A percentile compares a stretch with the other conserved stretches of the same genome.
These are phyloP conservation scores for Cladosporium sp. DNA, from an alignment of 2,329 filamentous ascomycete species.

Conservation along the genomic window DNA sequence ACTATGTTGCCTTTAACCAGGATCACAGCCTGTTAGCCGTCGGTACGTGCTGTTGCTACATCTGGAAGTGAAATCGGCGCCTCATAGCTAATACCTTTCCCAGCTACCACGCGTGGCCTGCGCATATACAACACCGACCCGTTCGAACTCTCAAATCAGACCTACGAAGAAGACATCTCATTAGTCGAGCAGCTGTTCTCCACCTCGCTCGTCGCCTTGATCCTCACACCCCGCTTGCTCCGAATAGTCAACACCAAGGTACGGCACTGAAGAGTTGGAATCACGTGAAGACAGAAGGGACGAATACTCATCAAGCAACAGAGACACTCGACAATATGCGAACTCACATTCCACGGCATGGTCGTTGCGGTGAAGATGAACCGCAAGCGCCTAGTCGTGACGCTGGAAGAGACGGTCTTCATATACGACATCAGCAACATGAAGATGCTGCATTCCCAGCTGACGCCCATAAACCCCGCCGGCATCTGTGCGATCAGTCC, in stretches of 20 bases:
- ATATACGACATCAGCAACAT: slow-evolving; percentile 99
- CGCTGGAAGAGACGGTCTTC: slow-evolving; percentile 94
- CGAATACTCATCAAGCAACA: slow-evolving; percentile 28
- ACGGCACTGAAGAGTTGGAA: slow-evolving; percentile 26
- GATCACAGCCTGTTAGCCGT: slow-evolving; percentile 97
- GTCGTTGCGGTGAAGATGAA: slow-evolving; percentile 92
- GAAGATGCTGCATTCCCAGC: slow-evolving; percentile 87
- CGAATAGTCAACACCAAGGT: slow-evolving; percentile 98
- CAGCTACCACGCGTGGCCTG: slow-evolving; percentile 88
- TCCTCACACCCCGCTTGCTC: slow-evolving; percentile 83
- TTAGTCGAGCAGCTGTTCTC: slow-evolving; percentile 99
- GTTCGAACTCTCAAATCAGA: slow-evolving; percentile 91
- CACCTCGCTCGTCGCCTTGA: slow-evolving; percentile 89
- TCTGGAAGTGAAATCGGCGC: neutral
- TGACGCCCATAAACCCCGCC: slow-evolving; percentile 86
- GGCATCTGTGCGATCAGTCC: slow-evolving; percentile 86
- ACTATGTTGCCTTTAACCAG: slow-evolving; percentile 99
- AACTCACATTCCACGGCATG: slow-evolving; percentile 96
- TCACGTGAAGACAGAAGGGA: neutral
- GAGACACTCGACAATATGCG: slow-evolving; percentile 84
- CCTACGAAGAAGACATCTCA: slow-evolving; percentile 82
- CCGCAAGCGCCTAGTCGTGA: slow-evolving; percentile 85
- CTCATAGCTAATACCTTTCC: neutral
- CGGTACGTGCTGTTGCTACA: slow-evolving; percentile 51
- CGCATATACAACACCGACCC: slow-evolving; percentile 96